Evolutionary conservation across 306 rosid species (phyloP), one percentile per base, ranked within the genome.

Genomic region (Vigna hirtella): DNA sequence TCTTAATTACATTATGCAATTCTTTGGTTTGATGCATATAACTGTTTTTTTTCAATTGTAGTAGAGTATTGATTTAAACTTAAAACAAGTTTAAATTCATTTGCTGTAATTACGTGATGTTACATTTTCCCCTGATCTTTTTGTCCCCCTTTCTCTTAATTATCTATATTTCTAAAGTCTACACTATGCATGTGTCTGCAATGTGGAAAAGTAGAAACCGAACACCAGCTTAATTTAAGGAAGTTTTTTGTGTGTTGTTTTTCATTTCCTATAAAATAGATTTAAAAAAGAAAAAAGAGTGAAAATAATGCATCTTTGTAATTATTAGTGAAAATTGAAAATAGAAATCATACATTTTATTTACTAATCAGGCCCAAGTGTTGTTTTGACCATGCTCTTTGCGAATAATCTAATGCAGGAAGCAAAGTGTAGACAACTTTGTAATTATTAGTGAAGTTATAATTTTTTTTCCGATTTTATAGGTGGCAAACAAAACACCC

Each of bases 1-100:
- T 58, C 52, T 42, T 50, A 55, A 73, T 69, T 79, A 71, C 76
- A 51, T 72, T 58, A 57, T 62, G 51, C 30, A 22, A 14, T 69
- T 48, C 74, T 74, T 74, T 72, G 49, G 17, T 57, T 61, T 77
- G 20, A 79, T 65, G 65, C 75, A 55, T 69, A 62, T 74, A 14
- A 55, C 74, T 48, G 7, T 20, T 30, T 30, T 30, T 26, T 64
- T 43, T 45, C 75, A 68, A 59, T 47, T 64, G 28, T 20, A 26
- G 3, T 26, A 26, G 28, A 26, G 28, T 26, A 26, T 26, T 26
- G 52, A 50, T 72, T 57, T 50, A 12, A 53, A 56, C 52, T 53
- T 47, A 73, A 40, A 18, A 66, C 16, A 9, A 26, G 42, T 32
- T 57, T 38, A 47, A 36, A 40, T 9, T 22, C 50, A 18, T 6